These are phyloP conservation scores for Pseudopediastrum boryanum DNA, from an alignment of 139 green algal species.

Conservation along the genomic window DNA sequence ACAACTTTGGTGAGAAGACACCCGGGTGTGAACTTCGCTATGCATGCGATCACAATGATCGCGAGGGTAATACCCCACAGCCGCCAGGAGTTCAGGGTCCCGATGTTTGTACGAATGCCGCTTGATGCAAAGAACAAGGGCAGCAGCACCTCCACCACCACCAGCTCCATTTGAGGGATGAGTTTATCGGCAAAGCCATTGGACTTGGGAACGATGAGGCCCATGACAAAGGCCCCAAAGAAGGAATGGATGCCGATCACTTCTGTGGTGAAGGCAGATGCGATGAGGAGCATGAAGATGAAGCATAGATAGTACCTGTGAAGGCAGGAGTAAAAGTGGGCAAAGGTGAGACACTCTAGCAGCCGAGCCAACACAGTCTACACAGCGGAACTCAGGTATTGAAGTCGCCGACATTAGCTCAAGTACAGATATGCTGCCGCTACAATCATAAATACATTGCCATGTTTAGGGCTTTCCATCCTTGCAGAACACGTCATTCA, in stretches of 20 bases:
- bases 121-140: constrained; percentile 42
- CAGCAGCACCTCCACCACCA: constrained; percentile 31
- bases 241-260: constrained; percentile 57
- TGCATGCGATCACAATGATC: constrained; percentile 30
- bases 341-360: too few species aligned
- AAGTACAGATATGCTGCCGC: too few species aligned
- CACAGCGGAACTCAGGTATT: too few species aligned
- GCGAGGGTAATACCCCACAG: constrained; percentile 41
- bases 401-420: too few species aligned
- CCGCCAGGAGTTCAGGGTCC: constrained; percentile 21
- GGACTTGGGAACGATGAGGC: constrained; percentile 51
- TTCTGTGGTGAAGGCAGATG: constrained; percentile 42
- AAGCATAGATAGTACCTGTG: constrained; percentile 38
- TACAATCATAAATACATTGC: too few species aligned
- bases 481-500: too few species aligned
- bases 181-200: constrained; percentile 37
- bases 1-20: constrained; percentile 23
- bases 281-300: constrained; percentile 42
- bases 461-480: too few species aligned
- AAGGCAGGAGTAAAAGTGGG: too few species aligned
- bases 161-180: constrained; percentile 48
- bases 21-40: constrained; percentile 37
- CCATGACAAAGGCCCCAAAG: constrained; percentile 60
- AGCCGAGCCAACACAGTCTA: too few species aligned
- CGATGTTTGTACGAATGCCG: constrained; percentile 41